These are phyloP conservation scores for Pelomyxa schiedti DNA, from an alignment of 78 protist genomes.

Conservation along the genomic window DNA sequence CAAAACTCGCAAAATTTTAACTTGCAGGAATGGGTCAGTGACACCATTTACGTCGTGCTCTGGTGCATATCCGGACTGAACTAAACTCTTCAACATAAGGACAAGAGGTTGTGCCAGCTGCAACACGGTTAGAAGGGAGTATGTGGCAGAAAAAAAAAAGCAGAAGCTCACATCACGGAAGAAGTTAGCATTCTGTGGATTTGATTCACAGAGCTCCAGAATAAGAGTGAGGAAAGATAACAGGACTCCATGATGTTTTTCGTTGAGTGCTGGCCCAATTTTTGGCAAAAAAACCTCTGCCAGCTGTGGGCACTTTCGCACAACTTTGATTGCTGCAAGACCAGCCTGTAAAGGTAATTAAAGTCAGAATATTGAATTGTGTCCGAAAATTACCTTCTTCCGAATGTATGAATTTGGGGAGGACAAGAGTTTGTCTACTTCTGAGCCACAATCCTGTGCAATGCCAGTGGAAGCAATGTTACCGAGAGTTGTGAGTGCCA, in stretches of 20 bases:
- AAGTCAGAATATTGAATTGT: neutral
- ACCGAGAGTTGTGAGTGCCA: constrained; percentile 88
- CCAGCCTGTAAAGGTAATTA: too few relatives aligned
- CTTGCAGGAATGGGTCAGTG: constrained; percentile 96
- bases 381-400: constrained; percentile 80
- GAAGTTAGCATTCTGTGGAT: constrained; percentile 6
- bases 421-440: constrained; percentile 77
- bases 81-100: constrained; percentile 63
- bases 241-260: constrained; percentile 70
- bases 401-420: constrained; percentile 72
- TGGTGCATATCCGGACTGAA: constrained; percentile 63
- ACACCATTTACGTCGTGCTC: constrained; percentile 95
- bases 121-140: constrained; percentile 13
- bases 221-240: constrained; percentile 67
- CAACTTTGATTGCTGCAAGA: constrained; percentile 78
- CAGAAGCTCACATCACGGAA: constrained; percentile 24
- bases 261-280: constrained; percentile 27
- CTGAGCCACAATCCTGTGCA: constrained; percentile 83
- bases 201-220: constrained; percentile 57
- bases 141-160: neutral
- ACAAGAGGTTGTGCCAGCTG: constrained; percentile 24
- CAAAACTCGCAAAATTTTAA: constrained; percentile 69
- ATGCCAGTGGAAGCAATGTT: constrained; percentile 87
- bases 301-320: constrained; percentile 76
- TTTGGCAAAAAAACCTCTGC: constrained; percentile 66